A percentile compares a stretch with the other conserved stretches of the same genome.
Conservation (phyloP, 2,329 filamentous ascomycete genomes). For the Magnaporthiopsis incrustans region DNA sequence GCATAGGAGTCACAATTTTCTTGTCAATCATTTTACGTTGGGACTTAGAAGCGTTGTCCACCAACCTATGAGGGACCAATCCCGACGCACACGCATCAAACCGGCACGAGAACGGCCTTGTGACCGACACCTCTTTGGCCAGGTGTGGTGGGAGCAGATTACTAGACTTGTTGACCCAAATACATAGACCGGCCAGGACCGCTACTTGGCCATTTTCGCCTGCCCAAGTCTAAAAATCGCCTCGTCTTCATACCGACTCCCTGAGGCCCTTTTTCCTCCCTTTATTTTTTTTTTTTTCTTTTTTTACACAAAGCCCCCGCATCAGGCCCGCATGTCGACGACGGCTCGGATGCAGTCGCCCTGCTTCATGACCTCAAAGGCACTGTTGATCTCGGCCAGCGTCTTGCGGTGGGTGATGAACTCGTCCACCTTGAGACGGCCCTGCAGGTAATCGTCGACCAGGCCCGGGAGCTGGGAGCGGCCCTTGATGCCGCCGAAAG, state of each 20-base stretch:
- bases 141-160: no score
- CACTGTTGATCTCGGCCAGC: conserved; percentile 75
- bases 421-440: conserved; percentile 94
- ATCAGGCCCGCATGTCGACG: conserved; percentile 51
- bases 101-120: background rate
- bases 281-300: no score
- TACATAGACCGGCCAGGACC: background rate
- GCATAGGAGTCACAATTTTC: no score
- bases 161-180: background rate
- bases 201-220: background rate
- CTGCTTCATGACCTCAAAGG: conserved; percentile 85
- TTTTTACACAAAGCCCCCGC: no score
- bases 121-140: background rate
- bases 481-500: conserved; percentile 97
- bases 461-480: conserved; percentile 83
- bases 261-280: background rate
- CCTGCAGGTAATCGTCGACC: conserved; percentile 81
- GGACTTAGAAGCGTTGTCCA: no score
- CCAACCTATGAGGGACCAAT: no score
- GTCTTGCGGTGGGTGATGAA: conserved; percentile 96
- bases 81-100: background rate
- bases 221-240: background rate
- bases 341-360: conserved; percentile 97
- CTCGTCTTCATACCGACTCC: background rate
- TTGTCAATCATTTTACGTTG: no score